Evolutionary conservation across 1,139 yeast species (phyloP).

Genomic region (Blastobotrys persicus): DNA sequence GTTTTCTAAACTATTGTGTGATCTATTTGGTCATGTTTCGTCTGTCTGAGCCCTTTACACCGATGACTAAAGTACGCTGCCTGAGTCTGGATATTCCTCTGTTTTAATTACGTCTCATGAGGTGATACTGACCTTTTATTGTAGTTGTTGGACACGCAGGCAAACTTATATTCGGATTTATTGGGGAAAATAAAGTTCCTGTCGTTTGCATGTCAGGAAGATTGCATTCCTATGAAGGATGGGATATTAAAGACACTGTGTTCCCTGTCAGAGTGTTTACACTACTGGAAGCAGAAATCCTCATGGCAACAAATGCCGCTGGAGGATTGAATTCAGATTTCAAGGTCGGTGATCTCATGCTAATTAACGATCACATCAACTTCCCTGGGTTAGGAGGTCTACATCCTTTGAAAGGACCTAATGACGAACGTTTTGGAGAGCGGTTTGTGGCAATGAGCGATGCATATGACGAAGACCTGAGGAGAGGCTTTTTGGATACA

Average conservation of each 20-base stretch:
- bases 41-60: too few relatives aligned
- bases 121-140: neutral
- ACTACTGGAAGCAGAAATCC: conserved; percentile 54
- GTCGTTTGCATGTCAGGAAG: conserved; percentile 94
- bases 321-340: conserved; percentile 74
- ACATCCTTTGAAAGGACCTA: conserved; percentile 88
- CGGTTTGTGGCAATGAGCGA: conserved; percentile 86
- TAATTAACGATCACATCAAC: conserved; percentile 83
- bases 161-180: conserved; percentile 69
- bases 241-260: conserved; percentile 72
- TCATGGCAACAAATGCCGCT: conserved; percentile 89
- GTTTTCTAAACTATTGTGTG: too few relatives aligned
- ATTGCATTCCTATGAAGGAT: conserved; percentile 89
- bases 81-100: too few relatives aligned
- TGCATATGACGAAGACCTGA: conserved; percentile 75
- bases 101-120: too few relatives aligned
- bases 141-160: conserved; percentile 81
- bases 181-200: conserved; percentile 67
- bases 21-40: too few relatives aligned
- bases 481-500: conserved; percentile 48
- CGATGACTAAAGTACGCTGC: too few relatives aligned
- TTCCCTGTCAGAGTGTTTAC: conserved; percentile 81
- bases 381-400: conserved; percentile 86
- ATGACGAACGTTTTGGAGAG: conserved; percentile 75
- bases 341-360: conserved; percentile 87